Evolutionary conservation across 805 yeast species (phyloP).

Genomic region (Starmera dryadoides): DNA sequence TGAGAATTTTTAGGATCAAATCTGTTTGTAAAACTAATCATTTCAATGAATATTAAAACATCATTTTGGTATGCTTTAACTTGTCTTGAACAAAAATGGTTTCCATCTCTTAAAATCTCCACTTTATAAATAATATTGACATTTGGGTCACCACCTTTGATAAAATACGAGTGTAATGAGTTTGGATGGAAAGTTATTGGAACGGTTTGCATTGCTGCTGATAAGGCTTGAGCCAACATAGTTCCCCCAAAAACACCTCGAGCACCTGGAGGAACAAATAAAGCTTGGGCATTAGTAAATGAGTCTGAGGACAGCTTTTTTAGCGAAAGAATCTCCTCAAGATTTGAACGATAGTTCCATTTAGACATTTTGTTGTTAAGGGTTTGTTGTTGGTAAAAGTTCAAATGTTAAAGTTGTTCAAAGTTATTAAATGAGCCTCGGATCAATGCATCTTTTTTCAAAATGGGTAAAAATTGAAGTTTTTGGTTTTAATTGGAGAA

Average conservation of each 20-base stretch:
- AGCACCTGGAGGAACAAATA: slow-evolving; percentile 42
- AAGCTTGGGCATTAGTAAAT: background rate
- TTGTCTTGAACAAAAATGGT: slow-evolving; percentile 42
- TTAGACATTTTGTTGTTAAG: no score
- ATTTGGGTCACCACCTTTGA: slow-evolving; percentile 43
- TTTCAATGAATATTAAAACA: slow-evolving; percentile 41
- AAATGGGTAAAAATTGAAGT: no score
- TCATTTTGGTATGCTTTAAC: slow-evolving; percentile 51
- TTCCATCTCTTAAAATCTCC: slow-evolving; percentile 42
- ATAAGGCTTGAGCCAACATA: slow-evolving; percentile 54
- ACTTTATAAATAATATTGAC: slow-evolving; percentile 48
- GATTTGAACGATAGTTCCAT: background rate
- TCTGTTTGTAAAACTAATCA: slow-evolving; percentile 25
- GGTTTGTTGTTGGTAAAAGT: no score
- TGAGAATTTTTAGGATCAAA: slow-evolving; percentile 4
- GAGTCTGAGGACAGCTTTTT: background rate
- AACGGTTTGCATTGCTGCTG: slow-evolving; percentile 50
- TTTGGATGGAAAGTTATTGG: slow-evolving; percentile 43
- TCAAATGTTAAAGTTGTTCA: no score
- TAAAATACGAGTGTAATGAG: slow-evolving; percentile 56
- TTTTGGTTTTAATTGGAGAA: no score
- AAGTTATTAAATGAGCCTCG: no score
- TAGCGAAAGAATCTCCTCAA: background rate
- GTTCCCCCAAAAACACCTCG: slow-evolving; percentile 71
- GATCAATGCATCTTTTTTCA: no score